These are phyloP conservation scores for Phyllachora maydis DNA, from an alignment of 2,329 filamentous ascomycete genomes.

Conservation along the genomic window DNA sequence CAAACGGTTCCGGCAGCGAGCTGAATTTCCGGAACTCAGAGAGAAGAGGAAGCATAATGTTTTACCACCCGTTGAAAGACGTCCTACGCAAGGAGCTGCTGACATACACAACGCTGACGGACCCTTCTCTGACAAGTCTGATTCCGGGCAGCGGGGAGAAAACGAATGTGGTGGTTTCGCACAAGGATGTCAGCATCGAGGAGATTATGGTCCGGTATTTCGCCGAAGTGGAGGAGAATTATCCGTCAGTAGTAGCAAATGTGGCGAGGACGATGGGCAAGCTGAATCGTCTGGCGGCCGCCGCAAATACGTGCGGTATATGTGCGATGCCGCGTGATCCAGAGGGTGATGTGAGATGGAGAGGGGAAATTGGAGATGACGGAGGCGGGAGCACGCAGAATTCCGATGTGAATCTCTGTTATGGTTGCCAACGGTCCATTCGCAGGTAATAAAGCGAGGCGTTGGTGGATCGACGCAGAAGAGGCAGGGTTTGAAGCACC, in stretches of 20 bases:
- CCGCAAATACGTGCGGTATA: conserved; percentile 35
- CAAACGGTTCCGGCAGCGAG: too few species aligned
- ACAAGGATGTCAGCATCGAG: conserved; percentile 72
- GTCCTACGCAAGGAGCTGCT: conserved; percentile 63
- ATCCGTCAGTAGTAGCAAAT: conserved; percentile 83
- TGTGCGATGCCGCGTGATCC: conserved; percentile 49
- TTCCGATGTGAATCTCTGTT: conserved; percentile 31
- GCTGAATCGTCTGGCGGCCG: conserved; percentile 29
- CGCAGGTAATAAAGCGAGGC: too few species aligned
- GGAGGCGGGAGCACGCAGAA: conserved; percentile 6
- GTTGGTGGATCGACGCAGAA: too few species aligned
- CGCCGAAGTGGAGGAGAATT: conserved; percentile 62
- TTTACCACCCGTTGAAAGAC: conserved; percentile 73
- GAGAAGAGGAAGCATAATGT: conserved; percentile 3
- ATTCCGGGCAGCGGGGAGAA: conserved; percentile 10
- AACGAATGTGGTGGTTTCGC: conserved; percentile 27
- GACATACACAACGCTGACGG: conserved; percentile 36
- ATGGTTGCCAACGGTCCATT: conserved; percentile 51
- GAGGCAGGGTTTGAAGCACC: too few species aligned
- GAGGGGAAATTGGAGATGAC: conserved; percentile 34
- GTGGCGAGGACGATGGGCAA: conserved; percentile 86
- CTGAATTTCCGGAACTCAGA: too few species aligned
- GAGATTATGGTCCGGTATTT: conserved; percentile 84
- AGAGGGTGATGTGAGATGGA: conserved; percentile 40
- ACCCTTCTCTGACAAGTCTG: conserved; percentile 28